These are phyloP conservation scores for Mediolabrus comicus DNA, from an alignment of 108 stramenopile species.

Conservation along the genomic window DNA sequence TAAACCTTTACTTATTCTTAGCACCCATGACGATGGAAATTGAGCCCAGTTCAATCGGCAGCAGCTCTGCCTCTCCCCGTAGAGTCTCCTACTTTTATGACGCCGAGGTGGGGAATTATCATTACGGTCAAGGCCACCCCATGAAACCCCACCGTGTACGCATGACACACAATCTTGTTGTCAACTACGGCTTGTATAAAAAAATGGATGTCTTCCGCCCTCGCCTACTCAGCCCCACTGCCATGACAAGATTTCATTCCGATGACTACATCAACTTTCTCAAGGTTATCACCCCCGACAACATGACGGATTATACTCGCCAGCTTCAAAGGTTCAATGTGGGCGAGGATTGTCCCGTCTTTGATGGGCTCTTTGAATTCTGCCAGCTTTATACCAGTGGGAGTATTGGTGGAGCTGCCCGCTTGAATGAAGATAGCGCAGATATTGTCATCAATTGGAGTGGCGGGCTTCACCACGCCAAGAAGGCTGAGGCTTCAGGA, in stretches of 20 bases:
- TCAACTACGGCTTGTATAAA: conserved; percentile 97
- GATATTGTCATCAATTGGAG: conserved; percentile 99
- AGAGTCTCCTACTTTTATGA: conserved; percentile 96
- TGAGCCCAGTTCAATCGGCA: neutral
- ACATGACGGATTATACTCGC: conserved; percentile 91
- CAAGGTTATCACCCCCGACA: conserved; percentile 96
- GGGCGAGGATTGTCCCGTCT: conserved; percentile 99
- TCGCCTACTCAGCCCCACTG: conserved; percentile 88
- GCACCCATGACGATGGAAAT: neutral
- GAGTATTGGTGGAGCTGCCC: conserved; percentile 95
- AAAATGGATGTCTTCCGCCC: conserved; percentile 98
- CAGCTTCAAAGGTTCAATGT: conserved; percentile 97
- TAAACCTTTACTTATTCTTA: neutral
- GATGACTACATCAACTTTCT: conserved; percentile 99
- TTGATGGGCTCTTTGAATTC: conserved; percentile 98
- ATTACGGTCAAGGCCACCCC: conserved; percentile 98
- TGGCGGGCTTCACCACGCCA: conserved; percentile 99
- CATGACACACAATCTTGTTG: conserved; percentile 99
- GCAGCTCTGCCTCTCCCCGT: conserved; percentile 32
- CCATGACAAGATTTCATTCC: conserved; percentile 97
- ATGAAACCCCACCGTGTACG: conserved; percentile 99
- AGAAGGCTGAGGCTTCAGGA: conserved; percentile 97
- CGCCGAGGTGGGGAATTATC: conserved; percentile 97
- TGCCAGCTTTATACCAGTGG: conserved; percentile 96
- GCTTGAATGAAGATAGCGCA: conserved; percentile 87